Evolutionary conservation across 139 green algal species (phyloP).

Genomic region (Auxenochlorella pyrenoidosa): DNA sequence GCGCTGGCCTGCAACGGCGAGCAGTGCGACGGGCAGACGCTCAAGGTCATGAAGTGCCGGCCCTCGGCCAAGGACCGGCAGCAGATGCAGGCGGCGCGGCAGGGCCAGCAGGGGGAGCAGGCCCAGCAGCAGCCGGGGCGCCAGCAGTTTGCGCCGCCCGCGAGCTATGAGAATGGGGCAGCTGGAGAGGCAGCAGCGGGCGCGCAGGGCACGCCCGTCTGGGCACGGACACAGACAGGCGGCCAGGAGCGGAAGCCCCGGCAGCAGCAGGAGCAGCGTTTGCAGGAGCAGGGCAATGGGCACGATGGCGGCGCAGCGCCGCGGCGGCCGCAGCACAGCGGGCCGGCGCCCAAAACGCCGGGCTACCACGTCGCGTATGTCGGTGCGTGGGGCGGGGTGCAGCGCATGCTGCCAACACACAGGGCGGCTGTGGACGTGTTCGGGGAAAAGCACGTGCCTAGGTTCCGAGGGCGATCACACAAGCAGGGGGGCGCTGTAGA

Average conservation of each 20-base stretch:
- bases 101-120: conserved; percentile 18
- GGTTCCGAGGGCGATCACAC: too few relatives aligned
- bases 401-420: too few relatives aligned
- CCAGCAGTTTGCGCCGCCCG: conserved; percentile 11
- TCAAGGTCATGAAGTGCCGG: conserved; percentile 64
- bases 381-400: conserved; percentile 25
- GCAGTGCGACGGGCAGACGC: conserved; percentile 67
- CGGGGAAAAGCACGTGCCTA: too few relatives aligned
- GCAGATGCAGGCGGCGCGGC: conserved; percentile 2
- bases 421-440: too few relatives aligned
- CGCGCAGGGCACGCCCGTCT: not conserved
- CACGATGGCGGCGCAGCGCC: not conserved
- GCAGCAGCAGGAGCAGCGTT: conserved; percentile 17
- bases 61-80: conserved; percentile 45
- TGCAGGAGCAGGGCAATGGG: not conserved
- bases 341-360: conserved; percentile 51
- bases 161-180: conserved; percentile 14
- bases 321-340: not conserved
- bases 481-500: too few relatives aligned
- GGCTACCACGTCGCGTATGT: conserved; percentile 87
- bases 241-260: not conserved
- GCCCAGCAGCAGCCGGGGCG: not conserved
- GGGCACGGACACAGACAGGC: not conserved
- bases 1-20: conserved; percentile 77
- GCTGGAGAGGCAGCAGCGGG: not conserved